These are phyloP conservation scores for Ophiostoma novo-ulmi DNA, from an alignment of 2,329 filamentous ascomycete species.

Conservation along the genomic window DNA sequence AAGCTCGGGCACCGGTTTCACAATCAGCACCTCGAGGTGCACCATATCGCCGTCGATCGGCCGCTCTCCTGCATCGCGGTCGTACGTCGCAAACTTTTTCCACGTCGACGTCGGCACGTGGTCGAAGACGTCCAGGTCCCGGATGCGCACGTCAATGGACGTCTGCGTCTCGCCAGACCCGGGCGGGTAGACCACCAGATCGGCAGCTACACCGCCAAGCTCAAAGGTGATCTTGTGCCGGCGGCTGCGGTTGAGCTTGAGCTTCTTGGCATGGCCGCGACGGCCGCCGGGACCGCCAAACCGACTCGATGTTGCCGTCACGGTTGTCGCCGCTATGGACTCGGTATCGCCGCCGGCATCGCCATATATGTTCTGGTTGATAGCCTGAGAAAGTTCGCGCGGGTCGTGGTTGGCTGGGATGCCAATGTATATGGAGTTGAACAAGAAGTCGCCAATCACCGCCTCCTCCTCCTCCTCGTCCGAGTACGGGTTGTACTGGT, in stretches of 20 bases:
- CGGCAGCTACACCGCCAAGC: slow-evolving; percentile 72
- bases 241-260: slow-evolving; percentile 78
- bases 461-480: slow-evolving; percentile 76
- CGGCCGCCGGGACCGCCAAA: slow-evolving; percentile 38
- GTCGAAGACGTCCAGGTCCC: slow-evolving; percentile 85
- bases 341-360: slow-evolving; percentile 85
- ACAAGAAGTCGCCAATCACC: slow-evolving; percentile 89
- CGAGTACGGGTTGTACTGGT: slow-evolving; percentile 34
- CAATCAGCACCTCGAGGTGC: slow-evolving; percentile 80
- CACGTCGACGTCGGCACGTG: slow-evolving; percentile 93
- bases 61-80: slow-evolving; percentile 77
- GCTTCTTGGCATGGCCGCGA: slow-evolving; percentile 41
- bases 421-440: slow-evolving; percentile 98
- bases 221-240: slow-evolving; percentile 96
- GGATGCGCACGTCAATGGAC: slow-evolving; percentile 76
- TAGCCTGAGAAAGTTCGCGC: slow-evolving; percentile 70
- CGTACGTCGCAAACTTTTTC: slow-evolving; percentile 96
- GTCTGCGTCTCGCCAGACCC: slow-evolving; percentile 75
- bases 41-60: slow-evolving; percentile 86
- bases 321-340: slow-evolving; percentile 62
- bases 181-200: slow-evolving; percentile 75
- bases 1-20: slow-evolving; percentile 77
- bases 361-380: slow-evolving; percentile 76
- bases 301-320: slow-evolving; percentile 50
- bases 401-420: slow-evolving; percentile 83